These are phyloP conservation scores for Tetrahymena elliotti DNA, from an alignment of 73 alveolate species.

Conservation along the genomic window DNA sequence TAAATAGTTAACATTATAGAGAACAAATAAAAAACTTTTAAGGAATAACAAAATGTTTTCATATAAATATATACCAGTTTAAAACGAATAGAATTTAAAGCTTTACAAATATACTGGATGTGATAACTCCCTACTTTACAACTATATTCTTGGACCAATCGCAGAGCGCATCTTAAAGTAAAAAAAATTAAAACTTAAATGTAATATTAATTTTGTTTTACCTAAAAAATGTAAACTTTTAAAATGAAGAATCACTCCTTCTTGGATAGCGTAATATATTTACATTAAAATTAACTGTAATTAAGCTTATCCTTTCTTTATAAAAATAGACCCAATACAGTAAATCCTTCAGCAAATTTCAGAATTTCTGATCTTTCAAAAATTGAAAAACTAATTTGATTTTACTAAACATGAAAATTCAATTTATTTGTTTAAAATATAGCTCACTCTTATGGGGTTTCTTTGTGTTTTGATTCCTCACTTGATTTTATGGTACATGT, in stretches of 20 bases:
- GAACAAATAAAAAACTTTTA: neutral
- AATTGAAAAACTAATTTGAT: too few species aligned
- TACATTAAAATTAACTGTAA: neutral
- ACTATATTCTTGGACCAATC: neutral
- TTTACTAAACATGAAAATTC: too few species aligned
- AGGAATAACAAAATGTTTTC: neutral
- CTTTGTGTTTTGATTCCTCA: neutral
- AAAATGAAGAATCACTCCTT: neutral
- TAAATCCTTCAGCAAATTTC: neutral
- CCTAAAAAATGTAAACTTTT: neutral
- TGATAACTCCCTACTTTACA: neutral
- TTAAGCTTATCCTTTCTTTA: neutral
- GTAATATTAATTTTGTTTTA: neutral
- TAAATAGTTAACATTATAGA: neutral
- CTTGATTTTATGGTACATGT: neutral
- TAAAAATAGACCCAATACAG: neutral
- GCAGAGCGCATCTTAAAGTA: neutral
- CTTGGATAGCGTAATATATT: neutral
- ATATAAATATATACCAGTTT: neutral
- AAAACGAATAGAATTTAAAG: neutral
- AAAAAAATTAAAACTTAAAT: neutral
- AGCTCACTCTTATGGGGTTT: neutral
- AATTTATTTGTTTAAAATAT: neutral
- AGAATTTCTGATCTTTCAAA: neutral
- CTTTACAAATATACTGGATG: neutral